Conservation (phyloP, 2,329 filamentous ascomycete genomes). For the Fusarium sublunatum region DNA sequence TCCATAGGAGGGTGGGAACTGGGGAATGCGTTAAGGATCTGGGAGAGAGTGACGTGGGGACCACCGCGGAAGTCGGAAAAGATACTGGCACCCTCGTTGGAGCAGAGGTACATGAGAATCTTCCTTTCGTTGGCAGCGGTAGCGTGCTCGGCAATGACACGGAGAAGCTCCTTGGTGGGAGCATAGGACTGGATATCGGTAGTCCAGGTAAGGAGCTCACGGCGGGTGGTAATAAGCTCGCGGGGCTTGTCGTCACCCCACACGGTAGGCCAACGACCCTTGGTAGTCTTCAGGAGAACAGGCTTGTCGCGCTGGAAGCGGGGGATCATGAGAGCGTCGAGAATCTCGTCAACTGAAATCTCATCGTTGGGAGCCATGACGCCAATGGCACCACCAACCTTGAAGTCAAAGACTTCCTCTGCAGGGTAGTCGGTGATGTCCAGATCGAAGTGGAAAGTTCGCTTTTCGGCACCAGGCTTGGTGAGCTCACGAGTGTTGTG, state of each 20-base stretch:
- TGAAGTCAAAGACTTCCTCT: slow-evolving; percentile 89
- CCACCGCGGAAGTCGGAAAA: slow-evolving; percentile 96
- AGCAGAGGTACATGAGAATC: slow-evolving; percentile 85
- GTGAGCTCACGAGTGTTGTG: slow-evolving; percentile 89
- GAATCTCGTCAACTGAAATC: slow-evolving; percentile 80
- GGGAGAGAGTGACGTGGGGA: slow-evolving; percentile 84
- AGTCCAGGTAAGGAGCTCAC: slow-evolving; percentile 96
- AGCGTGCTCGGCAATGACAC: slow-evolving; percentile 87
- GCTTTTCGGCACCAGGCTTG: slow-evolving; percentile 88
- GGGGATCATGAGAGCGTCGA: slow-evolving; percentile 84
- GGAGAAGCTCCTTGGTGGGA: slow-evolving; percentile 87
- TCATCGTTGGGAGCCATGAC: slow-evolving; percentile 89
- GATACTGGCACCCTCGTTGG: slow-evolving; percentile 87
- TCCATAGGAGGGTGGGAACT: slow-evolving; percentile 90
- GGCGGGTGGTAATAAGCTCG: slow-evolving; percentile 87
- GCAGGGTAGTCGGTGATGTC: slow-evolving; percentile 95
- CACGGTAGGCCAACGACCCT: slow-evolving; percentile 94
- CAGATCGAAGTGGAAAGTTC: slow-evolving; percentile 96
- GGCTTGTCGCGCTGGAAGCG: slow-evolving; percentile 86
- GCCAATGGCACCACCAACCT: slow-evolving; percentile 94
- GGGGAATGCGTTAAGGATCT: slow-evolving; percentile 91
- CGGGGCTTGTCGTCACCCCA: slow-evolving; percentile 92
- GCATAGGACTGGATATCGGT: slow-evolving; percentile 92
- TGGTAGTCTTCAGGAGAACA: slow-evolving; percentile 79
- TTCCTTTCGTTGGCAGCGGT: slow-evolving; percentile 85